Evolutionary conservation across 306 rosid genomes (phyloP), one percentile per base, ranked within the genome.

Genomic region (Fragaria ananassa): DNA sequence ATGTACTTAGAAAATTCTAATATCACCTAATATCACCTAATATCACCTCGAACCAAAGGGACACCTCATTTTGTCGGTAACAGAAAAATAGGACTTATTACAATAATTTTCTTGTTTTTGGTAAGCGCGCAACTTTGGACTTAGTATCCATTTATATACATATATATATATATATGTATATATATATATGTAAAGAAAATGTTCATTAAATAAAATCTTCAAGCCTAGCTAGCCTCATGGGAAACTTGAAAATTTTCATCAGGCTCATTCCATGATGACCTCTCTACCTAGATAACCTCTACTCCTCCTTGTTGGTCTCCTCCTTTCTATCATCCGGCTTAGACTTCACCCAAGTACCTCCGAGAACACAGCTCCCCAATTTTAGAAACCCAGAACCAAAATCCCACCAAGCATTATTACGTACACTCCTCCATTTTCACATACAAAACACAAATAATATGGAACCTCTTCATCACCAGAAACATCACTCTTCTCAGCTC

Each of bases 381-480:
- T 58, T 74, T 44, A 18, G 77, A 56, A 42, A n/a, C 42, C 35
- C 35, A 63, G 21, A 46, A 27, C 62, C 71, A 10, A 47, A 61
- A 49, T 14, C 72, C 29, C 50, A 47, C 61, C 21, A 31, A 35
- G 5, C 34, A 44, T 58, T 61, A 60, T 5, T 58, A 25, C 44
- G 6, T 42, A 42, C 46, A 27, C 3, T 42, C 1, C 67, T 25
- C 15, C 37, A 15, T 63, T 60, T 41, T 37, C 41, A 42, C 12
- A 10, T 23, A 39, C 21, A 37, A 41, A 42, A 54, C 60, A 21
- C 19, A 67, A 35, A 37, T 21, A 81, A 83, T 3, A 79, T 86
- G 90, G 89, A 77, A 60, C 65, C 65, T 58, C 45, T 9, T 64
- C 70, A 37, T 74, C 78, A 58, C 7, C 53, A 73, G 25, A 85